Evolutionary conservation across 208 protist species (phyloP).

Genomic region (Porcisia deanei): DNA sequence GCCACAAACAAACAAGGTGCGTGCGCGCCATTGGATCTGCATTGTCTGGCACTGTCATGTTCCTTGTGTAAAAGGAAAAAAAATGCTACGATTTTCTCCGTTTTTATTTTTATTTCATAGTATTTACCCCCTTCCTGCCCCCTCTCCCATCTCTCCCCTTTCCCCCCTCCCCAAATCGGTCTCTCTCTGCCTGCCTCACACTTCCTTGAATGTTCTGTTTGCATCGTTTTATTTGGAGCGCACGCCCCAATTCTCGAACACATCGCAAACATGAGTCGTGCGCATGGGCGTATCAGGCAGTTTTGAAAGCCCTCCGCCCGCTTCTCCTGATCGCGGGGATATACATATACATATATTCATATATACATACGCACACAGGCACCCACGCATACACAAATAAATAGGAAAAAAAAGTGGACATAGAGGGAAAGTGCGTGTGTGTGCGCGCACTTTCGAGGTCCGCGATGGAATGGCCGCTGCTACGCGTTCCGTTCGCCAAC

Average conservation of each 20-base stretch:
- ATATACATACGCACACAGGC: neutral
- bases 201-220: too few relatives aligned
- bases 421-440: neutral
- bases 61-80: neutral
- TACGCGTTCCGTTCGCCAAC: constrained; percentile 19
- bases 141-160: too few relatives aligned
- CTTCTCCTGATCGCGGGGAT: neutral
- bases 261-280: too few relatives aligned
- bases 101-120: too few relatives aligned
- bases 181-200: too few relatives aligned
- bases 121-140: too few relatives aligned
- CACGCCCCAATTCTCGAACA: too few relatives aligned
- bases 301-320: neutral
- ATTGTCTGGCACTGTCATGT: neutral
- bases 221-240: too few relatives aligned
- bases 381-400: neutral
- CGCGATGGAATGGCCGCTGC: constrained; percentile 30
- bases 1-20: neutral
- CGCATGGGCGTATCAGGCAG: neutral
- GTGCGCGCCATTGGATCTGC: neutral
- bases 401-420: neutral
- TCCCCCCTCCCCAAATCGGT: too few relatives aligned
- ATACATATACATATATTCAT: neutral
- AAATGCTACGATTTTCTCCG: too few relatives aligned
- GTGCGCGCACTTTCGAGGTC: neutral